A percentile compares a stretch with the other conserved stretches of the same genome.
Conservation (phyloP, 306 rosid species). For the Oemleria cerasiformis region DNA sequence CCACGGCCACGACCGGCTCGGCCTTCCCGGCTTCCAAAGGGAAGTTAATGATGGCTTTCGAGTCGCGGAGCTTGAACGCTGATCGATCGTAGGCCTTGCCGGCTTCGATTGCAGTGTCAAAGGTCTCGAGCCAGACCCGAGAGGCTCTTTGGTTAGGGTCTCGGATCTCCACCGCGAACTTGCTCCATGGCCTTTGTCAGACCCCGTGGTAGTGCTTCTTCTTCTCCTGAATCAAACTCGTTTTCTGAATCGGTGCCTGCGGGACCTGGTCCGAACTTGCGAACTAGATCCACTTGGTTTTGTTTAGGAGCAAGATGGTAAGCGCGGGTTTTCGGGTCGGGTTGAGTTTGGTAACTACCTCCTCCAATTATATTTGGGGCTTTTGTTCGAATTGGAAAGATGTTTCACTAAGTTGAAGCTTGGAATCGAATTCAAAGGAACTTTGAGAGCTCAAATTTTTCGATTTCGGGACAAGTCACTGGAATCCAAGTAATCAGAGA, state of each 20-base stretch:
- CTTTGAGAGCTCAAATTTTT: no score
- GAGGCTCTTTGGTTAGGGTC: no score
- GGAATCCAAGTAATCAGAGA: no score
- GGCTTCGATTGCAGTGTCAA: conserved; percentile 74
- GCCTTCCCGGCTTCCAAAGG: conserved; percentile 52
- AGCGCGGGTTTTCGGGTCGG: conserved; percentile 47
- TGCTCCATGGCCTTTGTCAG: no score
- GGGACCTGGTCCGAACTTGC: conserved; percentile 26
- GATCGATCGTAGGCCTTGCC: conserved; percentile 82
- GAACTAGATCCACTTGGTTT: conserved; percentile 65
- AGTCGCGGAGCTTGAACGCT: conserved; percentile 73
- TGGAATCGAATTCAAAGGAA: no score
- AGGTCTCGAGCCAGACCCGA: conserved; percentile 85
- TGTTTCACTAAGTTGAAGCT: neutral
- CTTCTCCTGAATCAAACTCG: no score
- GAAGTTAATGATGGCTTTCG: conserved; percentile 79
- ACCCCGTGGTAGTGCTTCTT: no score
- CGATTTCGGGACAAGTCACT: no score
- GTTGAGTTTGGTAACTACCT: conserved; percentile 5
- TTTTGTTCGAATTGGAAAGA: conserved; percentile 19
- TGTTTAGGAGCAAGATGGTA: conserved; percentile 52
- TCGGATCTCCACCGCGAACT: no score
- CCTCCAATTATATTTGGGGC: neutral
- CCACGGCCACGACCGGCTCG: no score
- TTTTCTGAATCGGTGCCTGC: neutral